A percentile compares a stretch with the other conserved stretches of the same genome.
Conservation (phyloP, 768 basidiomycete species). For the Lactarius evosmus region DNA sequence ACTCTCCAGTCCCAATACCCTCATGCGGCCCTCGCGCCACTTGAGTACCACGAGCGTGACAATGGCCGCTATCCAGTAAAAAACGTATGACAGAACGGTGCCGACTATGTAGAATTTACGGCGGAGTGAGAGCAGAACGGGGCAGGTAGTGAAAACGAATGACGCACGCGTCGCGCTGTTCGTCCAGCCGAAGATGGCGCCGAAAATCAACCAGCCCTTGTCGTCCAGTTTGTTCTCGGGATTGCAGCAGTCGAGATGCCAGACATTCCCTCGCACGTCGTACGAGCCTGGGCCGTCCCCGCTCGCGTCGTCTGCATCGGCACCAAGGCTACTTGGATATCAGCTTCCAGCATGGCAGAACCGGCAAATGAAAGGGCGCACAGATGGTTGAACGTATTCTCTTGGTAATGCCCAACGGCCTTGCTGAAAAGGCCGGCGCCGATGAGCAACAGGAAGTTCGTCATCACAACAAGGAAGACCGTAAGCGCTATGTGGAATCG, state of each 20-base stretch:
- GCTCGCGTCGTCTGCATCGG: slow-evolving; percentile 60
- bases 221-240: slow-evolving; percentile 50
- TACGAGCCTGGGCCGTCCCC: slow-evolving; percentile 85
- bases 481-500: slow-evolving; percentile 53
- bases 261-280: slow-evolving; percentile 77
- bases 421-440: slow-evolving; percentile 91
- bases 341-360: slow-evolving; percentile 1
- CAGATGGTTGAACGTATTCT: slow-evolving; percentile 59
- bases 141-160: neutral
- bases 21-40: slow-evolving; percentile 39
- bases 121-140: slow-evolving; percentile 5
- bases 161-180: slow-evolving; percentile 69
- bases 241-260: slow-evolving; percentile 83
- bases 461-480: slow-evolving; percentile 88
- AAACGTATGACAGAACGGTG: slow-evolving; percentile 79
- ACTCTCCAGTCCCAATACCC: slow-evolving; percentile 19
- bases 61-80: slow-evolving; percentile 89
- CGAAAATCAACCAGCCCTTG: slow-evolving; percentile 78
- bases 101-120: slow-evolving; percentile 46
- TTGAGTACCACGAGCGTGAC: slow-evolving; percentile 63
- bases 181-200: slow-evolving; percentile 83
- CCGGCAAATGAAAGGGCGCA: slow-evolving; percentile 26
- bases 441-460: slow-evolving; percentile 88
- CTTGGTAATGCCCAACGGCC: slow-evolving; percentile 68
- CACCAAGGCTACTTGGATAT: slow-evolving; percentile 49